Evolutionary conservation across 371 early-diverging fungal species (phyloP), one percentile per base, ranked within the genome.

Genomic region (Rhizopus microsporus): DNA sequence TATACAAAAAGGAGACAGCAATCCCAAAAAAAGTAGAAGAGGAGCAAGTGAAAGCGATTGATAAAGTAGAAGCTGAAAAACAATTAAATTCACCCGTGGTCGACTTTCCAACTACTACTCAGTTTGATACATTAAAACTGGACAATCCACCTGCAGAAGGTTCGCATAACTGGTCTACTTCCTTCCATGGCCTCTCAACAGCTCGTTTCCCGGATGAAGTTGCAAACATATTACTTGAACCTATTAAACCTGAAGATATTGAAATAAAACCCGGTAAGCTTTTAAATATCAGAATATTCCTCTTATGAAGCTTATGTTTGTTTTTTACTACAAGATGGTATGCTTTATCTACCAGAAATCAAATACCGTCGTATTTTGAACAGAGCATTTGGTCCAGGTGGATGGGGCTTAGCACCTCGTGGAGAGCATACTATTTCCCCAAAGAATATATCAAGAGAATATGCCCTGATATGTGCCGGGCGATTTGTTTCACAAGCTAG

Each of bases 341-440:
- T 94, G 46, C 57, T 95, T 29, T 97, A 97, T 65, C 75, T 97
- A 5, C 97, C 97, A 31, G 97, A 97, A 75, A 98, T 97, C 67
- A 96, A 95, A 66, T 97, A 95, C 75, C 87, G 98, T 30, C 88
- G 96, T 42, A 92, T 96, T 45, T 79, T 98, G 38, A 96, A 95
- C 57, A 84, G 77, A 58, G 94, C 97, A 3, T 97, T 98, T 75
- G 96, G 97, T 9, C 97, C 98, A 12, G 98, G 98, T 62, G 97
- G 57, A 65, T 93, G 93, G 93, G 93, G 93, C 5, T 72, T 97
- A 23, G 92, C 93, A 17, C 97, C 97, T 13, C 87, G 97, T 49
- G 94, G 94, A 35, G 93, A 93, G 17, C 92, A 95, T 67, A 90
- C 92, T 1, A 83, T 95, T 31, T 81, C 84, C 8, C 78, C 83